phyloP scores from a whole-genome alignment of 1,284 basidiomycete species.

The Ceratobasidium sp. region DNA sequence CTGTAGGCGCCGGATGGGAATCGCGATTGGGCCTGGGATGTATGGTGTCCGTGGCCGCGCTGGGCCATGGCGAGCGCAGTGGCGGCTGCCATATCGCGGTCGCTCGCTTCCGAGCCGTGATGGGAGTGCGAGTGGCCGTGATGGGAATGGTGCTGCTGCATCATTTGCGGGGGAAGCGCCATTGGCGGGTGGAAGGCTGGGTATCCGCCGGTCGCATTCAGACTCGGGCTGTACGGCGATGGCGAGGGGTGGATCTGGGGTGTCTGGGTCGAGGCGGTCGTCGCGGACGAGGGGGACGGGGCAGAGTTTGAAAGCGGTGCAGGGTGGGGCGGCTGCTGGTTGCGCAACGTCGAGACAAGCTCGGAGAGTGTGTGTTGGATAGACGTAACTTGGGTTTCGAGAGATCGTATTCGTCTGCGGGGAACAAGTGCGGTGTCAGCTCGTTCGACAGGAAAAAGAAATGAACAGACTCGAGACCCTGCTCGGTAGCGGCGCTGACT shows the following conservation, averaged over 20 bases:
- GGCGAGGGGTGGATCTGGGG: conserved; percentile 54
- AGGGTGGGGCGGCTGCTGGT: conserved; percentile 50
- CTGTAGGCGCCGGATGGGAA: not conserved
- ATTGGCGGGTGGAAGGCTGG: conserved; percentile 26
- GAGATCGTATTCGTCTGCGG: conserved; percentile 81
- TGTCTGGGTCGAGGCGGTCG: conserved; percentile 32
- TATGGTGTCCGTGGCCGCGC: not conserved
- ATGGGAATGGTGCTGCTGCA: conserved; percentile 25
- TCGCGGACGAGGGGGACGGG: conserved; percentile 34
- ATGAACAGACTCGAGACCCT: conserved; percentile 81
- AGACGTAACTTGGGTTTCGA: conserved; percentile 81
- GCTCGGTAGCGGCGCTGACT: conserved; percentile 83
- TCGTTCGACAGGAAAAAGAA: conserved; percentile 11
- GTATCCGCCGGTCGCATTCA: conserved; percentile 45
- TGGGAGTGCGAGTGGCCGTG: conserved; percentile 26
- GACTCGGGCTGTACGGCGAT: conserved; percentile 64
- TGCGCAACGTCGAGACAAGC: conserved; percentile 72
- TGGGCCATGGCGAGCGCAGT: conserved; percentile 42
- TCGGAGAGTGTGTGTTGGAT: conserved; percentile 84
- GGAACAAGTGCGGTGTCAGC: conserved; percentile 12
- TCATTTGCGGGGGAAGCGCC: conserved; percentile 27
- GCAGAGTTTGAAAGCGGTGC: conserved; percentile 31
- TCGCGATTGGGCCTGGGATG: too few relatives aligned
- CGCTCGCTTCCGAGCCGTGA: conserved; percentile 16
- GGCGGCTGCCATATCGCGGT: conserved; percentile 39